Evolutionary conservation across 805 yeast genomes (phyloP).

Genomic region (Saccharomycopsis sp.): DNA sequence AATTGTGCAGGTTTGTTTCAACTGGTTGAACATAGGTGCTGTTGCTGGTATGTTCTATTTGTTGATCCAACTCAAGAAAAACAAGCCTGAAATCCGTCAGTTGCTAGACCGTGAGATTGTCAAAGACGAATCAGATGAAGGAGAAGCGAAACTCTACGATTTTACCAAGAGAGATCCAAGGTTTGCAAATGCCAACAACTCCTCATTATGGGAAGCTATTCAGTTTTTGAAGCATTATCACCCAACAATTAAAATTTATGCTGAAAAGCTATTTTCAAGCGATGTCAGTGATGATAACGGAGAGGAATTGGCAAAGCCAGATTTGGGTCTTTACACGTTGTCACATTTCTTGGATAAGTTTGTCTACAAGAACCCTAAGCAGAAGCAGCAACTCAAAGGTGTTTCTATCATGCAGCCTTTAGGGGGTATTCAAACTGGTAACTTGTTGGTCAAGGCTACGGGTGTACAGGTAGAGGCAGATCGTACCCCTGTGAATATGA

Average conservation of each 20-base stretch:
- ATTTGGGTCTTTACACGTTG: conserved; percentile 79
- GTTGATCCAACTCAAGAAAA: conserved; percentile 58
- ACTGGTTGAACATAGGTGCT: conserved; percentile 86
- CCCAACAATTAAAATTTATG: conserved; percentile 83
- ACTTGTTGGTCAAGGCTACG: conserved; percentile 62
- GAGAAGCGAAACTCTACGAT: conserved; percentile 46
- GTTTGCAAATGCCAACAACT: conserved; percentile 73
- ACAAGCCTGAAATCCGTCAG: conserved; percentile 59
- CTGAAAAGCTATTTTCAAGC: conserved; percentile 45
- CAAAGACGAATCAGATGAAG: conserved; percentile 41
- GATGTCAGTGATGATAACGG: conserved; percentile 23
- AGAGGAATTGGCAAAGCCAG: conserved; percentile 60
- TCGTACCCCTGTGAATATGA: conserved; percentile 72
- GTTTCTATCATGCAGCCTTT: conserved; percentile 96
- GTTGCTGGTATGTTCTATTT: conserved; percentile 76
- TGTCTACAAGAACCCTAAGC: conserved; percentile 88
- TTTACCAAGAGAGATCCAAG: conserved; percentile 89
- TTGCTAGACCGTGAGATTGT: conserved; percentile 49
- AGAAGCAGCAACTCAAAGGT: conserved; percentile 68
- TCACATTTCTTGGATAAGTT: conserved; percentile 91
- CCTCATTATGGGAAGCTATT: conserved; percentile 82
- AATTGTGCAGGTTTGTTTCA: conserved; percentile 73
- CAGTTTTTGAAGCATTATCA: conserved; percentile 79
- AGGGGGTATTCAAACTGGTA: conserved; percentile 74
- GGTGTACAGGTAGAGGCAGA: conserved; percentile 25